A percentile compares a stretch with the other conserved stretches of the same genome.
Conservation (phyloP, 169 alveolate species). For the Plasmodium vinckei region DNA sequence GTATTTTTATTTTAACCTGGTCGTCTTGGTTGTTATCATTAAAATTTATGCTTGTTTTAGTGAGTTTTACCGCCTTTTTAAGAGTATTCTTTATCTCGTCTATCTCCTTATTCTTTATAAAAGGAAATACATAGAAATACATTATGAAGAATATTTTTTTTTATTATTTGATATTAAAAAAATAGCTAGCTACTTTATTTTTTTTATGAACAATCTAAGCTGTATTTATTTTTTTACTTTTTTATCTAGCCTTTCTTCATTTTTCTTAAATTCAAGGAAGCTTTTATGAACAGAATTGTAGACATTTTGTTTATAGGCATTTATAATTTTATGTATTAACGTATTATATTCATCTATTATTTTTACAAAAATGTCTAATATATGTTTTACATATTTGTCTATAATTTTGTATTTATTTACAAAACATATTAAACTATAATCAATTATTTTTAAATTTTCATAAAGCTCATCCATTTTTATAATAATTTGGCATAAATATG, state of each 20-base stretch:
- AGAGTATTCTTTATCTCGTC: slow-evolving; percentile 51
- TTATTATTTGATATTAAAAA: not conserved
- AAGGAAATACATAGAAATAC: slow-evolving; percentile 1
- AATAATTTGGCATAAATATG: not conserved
- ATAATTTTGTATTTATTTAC: slow-evolving; percentile 39
- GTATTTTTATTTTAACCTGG: not conserved
- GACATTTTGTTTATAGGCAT: slow-evolving; percentile 28
- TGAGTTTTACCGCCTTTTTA: slow-evolving; percentile 47
- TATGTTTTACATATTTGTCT: slow-evolving; percentile 21
- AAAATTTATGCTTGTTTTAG: slow-evolving; percentile 27
- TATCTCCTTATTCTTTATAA: slow-evolving; percentile 44
- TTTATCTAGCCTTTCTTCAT: slow-evolving; percentile 30
- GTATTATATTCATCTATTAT: slow-evolving; percentile 45
- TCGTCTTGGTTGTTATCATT: not conserved
- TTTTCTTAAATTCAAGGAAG: slow-evolving; percentile 15
- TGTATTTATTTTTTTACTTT: slow-evolving; percentile 19
- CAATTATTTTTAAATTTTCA: slow-evolving; percentile 57
- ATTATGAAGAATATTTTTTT: not conserved
- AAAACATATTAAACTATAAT: slow-evolving; percentile 55
- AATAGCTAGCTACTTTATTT: not conserved
- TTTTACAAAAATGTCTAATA: slow-evolving; percentile 16
- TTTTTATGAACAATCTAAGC: not conserved
- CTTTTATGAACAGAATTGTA: slow-evolving; percentile 61
- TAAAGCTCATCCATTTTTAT: slow-evolving; percentile 62
- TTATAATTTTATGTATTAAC: slow-evolving; percentile 35